Evolutionary conservation across 257 asterid species (phyloP).

Genomic region (Eucommia ulmoides): DNA sequence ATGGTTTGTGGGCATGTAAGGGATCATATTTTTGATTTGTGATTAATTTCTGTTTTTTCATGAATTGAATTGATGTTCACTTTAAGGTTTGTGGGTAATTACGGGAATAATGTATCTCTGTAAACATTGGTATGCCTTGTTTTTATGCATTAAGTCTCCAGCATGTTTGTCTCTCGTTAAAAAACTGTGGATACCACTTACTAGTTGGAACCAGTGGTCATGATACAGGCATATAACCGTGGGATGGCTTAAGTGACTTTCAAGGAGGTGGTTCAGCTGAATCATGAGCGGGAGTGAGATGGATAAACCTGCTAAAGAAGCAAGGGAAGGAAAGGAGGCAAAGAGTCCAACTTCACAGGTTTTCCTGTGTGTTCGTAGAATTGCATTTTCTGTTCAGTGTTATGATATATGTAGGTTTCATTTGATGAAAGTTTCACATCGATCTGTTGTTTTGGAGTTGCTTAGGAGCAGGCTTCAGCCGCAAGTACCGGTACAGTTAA

Average conservation of each 20-base stretch:
- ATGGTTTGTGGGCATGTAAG: no score
- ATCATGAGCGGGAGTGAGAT: slow-evolving; percentile 74
- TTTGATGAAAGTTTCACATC: background rate
- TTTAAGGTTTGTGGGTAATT: no score
- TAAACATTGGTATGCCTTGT: no score
- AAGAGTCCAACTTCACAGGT: slow-evolving; percentile 69
- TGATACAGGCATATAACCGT: no score
- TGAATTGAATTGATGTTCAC: no score
- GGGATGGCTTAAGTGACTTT: slow-evolving; percentile 21
- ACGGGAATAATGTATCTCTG: no score
- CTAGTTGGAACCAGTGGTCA: no score
- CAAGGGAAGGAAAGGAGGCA: slow-evolving; percentile 63
- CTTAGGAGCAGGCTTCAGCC: slow-evolving; percentile 64
- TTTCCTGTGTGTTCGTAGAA: background rate
- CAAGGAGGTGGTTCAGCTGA: slow-evolving; percentile 22
- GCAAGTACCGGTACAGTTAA: slow-evolving; percentile 44
- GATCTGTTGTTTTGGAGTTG: slow-evolving; percentile 3
- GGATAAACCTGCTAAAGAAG: slow-evolving; percentile 74
- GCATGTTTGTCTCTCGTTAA: no score
- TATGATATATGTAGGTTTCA: slow-evolving; percentile 1
- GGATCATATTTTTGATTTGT: no score
- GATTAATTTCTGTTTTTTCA: no score
- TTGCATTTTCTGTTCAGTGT: background rate
- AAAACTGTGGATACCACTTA: no score
- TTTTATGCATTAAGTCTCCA: no score